A percentile compares a stretch with the other conserved stretches of the same genome.
Conservation (phyloP, 768 basidiomycete species). For the Crassisporium funariophilum region DNA sequence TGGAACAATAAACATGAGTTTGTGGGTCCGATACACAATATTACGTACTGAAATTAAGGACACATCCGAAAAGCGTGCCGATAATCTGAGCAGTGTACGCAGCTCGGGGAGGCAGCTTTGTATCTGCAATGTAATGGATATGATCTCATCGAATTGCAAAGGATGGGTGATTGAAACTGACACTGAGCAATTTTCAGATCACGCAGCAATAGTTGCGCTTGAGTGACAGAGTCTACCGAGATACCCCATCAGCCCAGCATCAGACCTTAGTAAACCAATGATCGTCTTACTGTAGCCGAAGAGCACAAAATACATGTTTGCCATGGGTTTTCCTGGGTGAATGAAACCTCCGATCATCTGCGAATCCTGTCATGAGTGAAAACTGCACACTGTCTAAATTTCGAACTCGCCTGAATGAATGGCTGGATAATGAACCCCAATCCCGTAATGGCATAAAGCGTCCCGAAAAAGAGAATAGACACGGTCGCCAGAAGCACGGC, state of each 20-base stretch:
- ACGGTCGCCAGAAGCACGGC: constrained; percentile 43
- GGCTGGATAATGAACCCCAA: constrained; percentile 47
- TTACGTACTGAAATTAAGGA: constrained; percentile 45
- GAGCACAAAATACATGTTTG: constrained; percentile 66
- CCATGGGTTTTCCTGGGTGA: constrained; percentile 62
- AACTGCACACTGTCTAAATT: constrained; percentile 4
- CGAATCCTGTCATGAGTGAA: constrained; percentile 35
- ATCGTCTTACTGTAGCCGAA: constrained; percentile 45
- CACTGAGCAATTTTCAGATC: constrained; percentile 54
- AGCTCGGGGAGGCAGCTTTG: constrained; percentile 50
- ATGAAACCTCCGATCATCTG: constrained; percentile 64
- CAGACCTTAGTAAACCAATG: not conserved
- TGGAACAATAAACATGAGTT: not conserved
- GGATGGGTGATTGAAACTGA: constrained; percentile 6
- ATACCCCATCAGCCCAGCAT: not conserved
- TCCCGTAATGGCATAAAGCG: constrained; percentile 48
- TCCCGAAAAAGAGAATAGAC: constrained; percentile 49
- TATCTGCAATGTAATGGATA: constrained; percentile 30
- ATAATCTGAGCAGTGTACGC: constrained; percentile 52
- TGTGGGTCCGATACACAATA: not conserved
- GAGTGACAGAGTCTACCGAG: constrained; percentile 42
- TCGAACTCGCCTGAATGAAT: constrained; percentile 46
- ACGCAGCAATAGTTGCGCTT: constrained; percentile 43
- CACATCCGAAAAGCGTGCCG: constrained; percentile 50
- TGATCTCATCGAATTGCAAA: not conserved